These are phyloP conservation scores for Kwoniella newhampshirensis DNA, from an alignment of 768 basidiomycete species.

Conservation along the genomic window DNA sequence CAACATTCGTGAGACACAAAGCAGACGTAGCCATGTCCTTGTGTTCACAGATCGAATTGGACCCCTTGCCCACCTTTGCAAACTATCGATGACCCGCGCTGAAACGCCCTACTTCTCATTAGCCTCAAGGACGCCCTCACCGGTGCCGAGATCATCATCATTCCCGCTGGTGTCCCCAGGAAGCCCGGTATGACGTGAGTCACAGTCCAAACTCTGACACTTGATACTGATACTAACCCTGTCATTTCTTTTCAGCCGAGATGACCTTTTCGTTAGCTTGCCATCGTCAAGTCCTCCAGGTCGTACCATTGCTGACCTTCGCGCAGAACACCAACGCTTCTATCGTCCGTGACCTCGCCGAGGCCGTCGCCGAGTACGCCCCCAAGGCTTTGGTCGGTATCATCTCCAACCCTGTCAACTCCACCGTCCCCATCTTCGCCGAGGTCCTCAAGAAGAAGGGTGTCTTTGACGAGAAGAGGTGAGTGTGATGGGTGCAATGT, in stretches of 20 bases:
- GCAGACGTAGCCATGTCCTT: no score
- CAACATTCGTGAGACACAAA: no score
- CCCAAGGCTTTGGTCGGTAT: constrained; percentile 93
- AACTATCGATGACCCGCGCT: background rate
- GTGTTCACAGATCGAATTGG: no score
- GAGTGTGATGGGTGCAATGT: constrained; percentile 36
- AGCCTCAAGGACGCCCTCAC: constrained; percentile 71
- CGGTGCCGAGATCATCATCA: constrained; percentile 87
- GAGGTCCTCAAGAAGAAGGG: constrained; percentile 92
- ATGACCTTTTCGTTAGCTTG: constrained; percentile 61
- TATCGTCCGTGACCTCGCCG: constrained; percentile 89
- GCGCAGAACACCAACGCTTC: constrained; percentile 84
- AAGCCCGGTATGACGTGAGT: constrained; percentile 66
- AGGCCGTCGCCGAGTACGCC: constrained; percentile 74
- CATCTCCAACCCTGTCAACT: constrained; percentile 99
- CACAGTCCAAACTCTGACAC: background rate
- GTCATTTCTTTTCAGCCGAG: constrained; percentile 32
- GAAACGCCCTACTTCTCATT: background rate
- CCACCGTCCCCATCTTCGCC: constrained; percentile 93
- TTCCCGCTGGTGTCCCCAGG: constrained; percentile 97
- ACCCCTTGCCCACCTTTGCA: no score
- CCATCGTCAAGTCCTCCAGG: background rate
- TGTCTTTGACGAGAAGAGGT: constrained; percentile 90
- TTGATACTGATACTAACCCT: background rate
- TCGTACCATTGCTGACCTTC: background rate